Evolutionary conservation across 305 asterid genomes (phyloP), one percentile per base, ranked within the genome.

Genomic region (Fraxinus velutina): DNA sequence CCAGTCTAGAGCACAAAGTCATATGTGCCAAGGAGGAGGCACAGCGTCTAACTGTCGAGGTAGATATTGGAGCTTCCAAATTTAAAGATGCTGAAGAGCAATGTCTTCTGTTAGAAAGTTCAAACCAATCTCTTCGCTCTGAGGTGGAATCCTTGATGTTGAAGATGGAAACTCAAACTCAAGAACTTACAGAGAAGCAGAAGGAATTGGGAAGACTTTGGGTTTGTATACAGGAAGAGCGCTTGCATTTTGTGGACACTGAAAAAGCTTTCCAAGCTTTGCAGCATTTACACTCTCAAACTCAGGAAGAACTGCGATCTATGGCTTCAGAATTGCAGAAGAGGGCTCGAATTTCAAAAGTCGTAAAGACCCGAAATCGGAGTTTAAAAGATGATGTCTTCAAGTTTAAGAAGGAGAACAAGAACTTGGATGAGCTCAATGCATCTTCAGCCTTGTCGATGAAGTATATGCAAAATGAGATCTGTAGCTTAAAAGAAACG

Each of bases 181-280:
- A 94, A 78, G 98, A 94, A 85, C 97, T 96, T 70, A 92, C 92
- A 0, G 99, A 91, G 86, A 96, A 93, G 91, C 95, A 94, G 90
- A 90, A 90, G 86, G 98, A 96, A 75, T 79, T 94, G 66, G 98
- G 94, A 75, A 87, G 88, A 47, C 93, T 96, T 47, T 93, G 97
- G 98, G 88, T 89, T 80, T 88, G 97, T 83, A 83, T 96, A 74
- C 98, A 93, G 39, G 99, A 96, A 87, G 98, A 94, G 81, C 88
- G 95, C 3, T 81, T 90, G 86, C 98, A 94, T 37, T 96, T 94
- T 83, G 93, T 94, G 68, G 98, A 94, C 86, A 98, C 98, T 79
- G 98, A 96, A 89, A 93, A 97, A 66, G 99, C 97, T 73, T 96
- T 96, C 78, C 97, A 94, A 80, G 91, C 98, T 47, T 82, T 96